These are phyloP conservation scores for Curvularia hawaiiensis DNA, from an alignment of 2,329 filamentous ascomycete species.

Conservation along the genomic window DNA sequence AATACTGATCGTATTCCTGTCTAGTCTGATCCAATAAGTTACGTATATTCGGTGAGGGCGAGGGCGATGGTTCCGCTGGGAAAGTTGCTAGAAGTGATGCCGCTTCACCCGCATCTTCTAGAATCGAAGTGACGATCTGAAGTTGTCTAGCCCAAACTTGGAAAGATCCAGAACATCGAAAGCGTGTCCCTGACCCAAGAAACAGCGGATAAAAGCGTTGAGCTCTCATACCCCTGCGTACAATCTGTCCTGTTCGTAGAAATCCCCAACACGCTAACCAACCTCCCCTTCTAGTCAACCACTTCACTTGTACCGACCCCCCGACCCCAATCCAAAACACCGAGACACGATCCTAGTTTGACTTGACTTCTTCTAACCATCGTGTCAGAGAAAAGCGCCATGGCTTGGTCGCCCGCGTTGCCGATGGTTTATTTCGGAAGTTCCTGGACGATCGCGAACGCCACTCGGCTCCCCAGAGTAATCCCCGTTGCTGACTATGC, in stretches of 20 bases:
- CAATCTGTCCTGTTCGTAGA: background rate
- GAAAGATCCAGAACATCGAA: background rate
- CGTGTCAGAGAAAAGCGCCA: background rate
- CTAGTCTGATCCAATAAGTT: too few species aligned
- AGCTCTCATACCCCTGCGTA: background rate
- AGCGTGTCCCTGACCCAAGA: background rate
- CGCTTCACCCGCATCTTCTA: background rate
- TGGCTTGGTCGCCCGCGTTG: background rate
- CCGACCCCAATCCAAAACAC: background rate
- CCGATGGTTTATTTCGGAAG: conserved; percentile 4
- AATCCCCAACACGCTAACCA: background rate
- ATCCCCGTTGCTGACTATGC: conserved; percentile 14
- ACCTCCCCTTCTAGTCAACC: background rate
- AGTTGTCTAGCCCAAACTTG: background rate
- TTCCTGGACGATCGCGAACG: background rate
- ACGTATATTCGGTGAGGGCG: background rate
- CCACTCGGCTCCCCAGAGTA: conserved; percentile 14
- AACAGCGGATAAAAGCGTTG: background rate
- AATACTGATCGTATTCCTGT: too few species aligned
- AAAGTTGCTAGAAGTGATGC: background rate
- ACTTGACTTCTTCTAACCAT: background rate
- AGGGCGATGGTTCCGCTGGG: background rate
- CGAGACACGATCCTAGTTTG: background rate
- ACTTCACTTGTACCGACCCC: background rate
- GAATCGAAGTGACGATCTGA: background rate